These are phyloP conservation scores for Inosperma sp. DNA, from an alignment of 768 basidiomycete genomes.

Conservation along the genomic window DNA sequence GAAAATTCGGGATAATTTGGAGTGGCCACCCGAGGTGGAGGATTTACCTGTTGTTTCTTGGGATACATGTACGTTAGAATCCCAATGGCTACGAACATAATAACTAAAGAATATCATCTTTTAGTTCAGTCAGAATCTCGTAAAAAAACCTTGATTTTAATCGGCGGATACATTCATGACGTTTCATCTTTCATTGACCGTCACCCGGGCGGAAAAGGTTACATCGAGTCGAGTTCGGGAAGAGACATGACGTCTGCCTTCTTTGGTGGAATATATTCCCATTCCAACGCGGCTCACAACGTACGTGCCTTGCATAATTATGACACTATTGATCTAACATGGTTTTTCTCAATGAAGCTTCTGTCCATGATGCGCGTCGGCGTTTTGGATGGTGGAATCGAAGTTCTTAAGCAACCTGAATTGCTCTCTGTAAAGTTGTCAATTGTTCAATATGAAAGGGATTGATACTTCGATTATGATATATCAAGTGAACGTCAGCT, in stretches of 20 bases:
- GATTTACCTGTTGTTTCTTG: constrained; percentile 74
- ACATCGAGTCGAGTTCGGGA: constrained; percentile 61
- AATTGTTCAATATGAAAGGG: too few species aligned
- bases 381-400: constrained; percentile 24
- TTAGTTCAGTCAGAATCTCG: constrained; percentile 66
- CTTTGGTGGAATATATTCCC: constrained; percentile 79
- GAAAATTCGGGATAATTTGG: constrained; percentile 52
- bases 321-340: neutral
- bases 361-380: constrained; percentile 53
- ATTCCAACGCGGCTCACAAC: constrained; percentile 81
- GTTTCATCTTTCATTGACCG: constrained; percentile 64
- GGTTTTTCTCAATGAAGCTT: constrained; percentile 29
- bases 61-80: constrained; percentile 62
- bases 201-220: constrained; percentile 71
- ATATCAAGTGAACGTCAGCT: too few species aligned
- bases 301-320: constrained; percentile 36
- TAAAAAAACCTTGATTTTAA: constrained; percentile 59
- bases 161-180: constrained; percentile 88
- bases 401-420: constrained; percentile 11
- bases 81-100: neutral
- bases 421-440: too few species aligned
- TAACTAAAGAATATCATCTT: neutral
- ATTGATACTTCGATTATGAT: too few species aligned
- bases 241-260: constrained; percentile 82
- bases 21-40: constrained; percentile 55